These are phyloP conservation scores for Ophiostoma sp. DNA, from an alignment of 2,329 filamentous ascomycete species.

Conservation along the genomic window DNA sequence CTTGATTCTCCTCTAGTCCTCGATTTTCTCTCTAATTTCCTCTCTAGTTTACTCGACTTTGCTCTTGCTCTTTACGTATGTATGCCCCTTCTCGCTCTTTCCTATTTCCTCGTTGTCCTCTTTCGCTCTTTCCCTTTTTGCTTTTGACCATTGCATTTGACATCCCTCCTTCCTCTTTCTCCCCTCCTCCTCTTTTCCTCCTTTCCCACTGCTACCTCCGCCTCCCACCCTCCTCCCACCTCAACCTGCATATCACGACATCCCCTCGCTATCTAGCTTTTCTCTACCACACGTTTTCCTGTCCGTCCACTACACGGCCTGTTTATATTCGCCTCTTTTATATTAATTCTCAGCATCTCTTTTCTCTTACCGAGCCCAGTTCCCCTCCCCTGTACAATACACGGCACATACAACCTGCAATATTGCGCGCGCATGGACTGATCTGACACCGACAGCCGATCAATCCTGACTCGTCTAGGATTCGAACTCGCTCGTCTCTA, in stretches of 20 bases:
- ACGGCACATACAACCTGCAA: background rate
- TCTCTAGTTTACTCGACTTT: background rate
- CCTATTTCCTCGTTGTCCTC: background rate
- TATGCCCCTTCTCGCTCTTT: background rate
- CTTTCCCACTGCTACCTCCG: slow-evolving; percentile 3
- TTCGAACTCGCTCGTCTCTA: background rate
- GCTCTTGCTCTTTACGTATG: background rate
- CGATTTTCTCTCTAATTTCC: background rate
- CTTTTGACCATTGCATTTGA: background rate
- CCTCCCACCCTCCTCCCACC: background rate
- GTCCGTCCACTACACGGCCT: background rate
- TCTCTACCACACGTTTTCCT: background rate
- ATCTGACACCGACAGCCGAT: slow-evolving; percentile 1
- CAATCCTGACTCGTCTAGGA: background rate
- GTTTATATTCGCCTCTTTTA: background rate
- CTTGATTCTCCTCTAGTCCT: background rate
- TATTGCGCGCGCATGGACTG: slow-evolving; percentile 2
- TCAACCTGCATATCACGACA: background rate
- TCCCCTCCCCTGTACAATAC: background rate
- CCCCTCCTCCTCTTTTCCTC: slow-evolving; percentile 14
- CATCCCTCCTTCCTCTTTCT: slow-evolving; percentile 8
- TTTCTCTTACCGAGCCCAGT: slow-evolving; percentile 9
- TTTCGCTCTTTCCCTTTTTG: slow-evolving; percentile 18
- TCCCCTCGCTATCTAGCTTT: background rate
- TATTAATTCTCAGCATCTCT: background rate